These are phyloP conservation scores for Aspergillus kassunensis DNA, from an alignment of 495 filamentous ascomycete genomes.

Conservation along the genomic window DNA sequence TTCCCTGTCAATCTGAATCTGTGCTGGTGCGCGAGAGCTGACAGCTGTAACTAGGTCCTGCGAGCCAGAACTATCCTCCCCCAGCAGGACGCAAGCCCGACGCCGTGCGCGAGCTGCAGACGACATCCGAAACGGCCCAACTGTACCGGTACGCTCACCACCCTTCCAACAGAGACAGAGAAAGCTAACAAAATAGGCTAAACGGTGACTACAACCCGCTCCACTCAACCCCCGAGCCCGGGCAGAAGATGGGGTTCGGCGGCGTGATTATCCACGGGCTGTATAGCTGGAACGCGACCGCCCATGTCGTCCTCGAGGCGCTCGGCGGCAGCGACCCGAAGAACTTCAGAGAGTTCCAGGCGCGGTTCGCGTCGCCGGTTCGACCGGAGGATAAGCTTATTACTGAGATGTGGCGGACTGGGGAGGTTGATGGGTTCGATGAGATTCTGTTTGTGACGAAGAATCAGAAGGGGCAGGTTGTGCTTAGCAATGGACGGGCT, in stretches of 20 bases:
- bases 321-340: constrained; percentile 72
- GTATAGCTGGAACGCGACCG: constrained; percentile 76
- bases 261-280: constrained; percentile 86
- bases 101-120: constrained; percentile 64
- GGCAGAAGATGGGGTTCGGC: constrained; percentile 84
- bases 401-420: constrained; percentile 48
- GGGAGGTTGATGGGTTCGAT: constrained; percentile 66
- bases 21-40: too few relatives aligned
- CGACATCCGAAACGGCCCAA: constrained; percentile 63
- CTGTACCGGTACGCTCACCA: constrained; percentile 54
- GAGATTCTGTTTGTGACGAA: constrained; percentile 75
- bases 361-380: constrained; percentile 80
- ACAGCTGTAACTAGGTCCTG: constrained; percentile 47
- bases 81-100: constrained; percentile 72
- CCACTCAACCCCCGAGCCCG: constrained; percentile 78
- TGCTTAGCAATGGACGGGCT: constrained; percentile 72
- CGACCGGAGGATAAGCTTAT: constrained; percentile 59
- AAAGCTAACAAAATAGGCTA: constrained; percentile 39
- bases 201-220: constrained; percentile 93
- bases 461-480: constrained; percentile 67
- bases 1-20: too few relatives aligned
- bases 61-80: constrained; percentile 67
- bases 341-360: constrained; percentile 82
- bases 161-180: neutral
- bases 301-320: constrained; percentile 68